Base-by-base conservation (phyloP, 164 flowering plant species). In the Cinnamomum micranthum region DNA sequence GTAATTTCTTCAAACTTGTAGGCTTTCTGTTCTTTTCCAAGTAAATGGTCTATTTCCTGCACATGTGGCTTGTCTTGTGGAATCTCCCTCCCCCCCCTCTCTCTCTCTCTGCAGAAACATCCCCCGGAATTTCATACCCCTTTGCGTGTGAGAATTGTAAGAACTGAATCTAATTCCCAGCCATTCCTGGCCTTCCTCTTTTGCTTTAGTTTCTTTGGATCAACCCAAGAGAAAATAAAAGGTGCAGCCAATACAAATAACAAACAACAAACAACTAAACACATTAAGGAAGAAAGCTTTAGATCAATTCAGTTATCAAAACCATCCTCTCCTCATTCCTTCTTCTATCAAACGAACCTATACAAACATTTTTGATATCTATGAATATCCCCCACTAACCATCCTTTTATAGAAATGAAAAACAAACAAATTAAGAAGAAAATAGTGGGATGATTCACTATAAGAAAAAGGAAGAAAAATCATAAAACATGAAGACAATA, bases 191-290 rank as follows among this genome's bases (percentile, higher is more conserved):
- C 2, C 28, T 23, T 64, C 13, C 13, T 64, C 67, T 64, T 64
- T 64, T 64, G 25, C 67, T 13, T 64, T 64, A 64, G 67, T 15
- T 64, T 64, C 28, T 64, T 64, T 64, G 67, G 24, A 64, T 64
- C 33, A 64, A 64, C 28, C 14, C 67, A 24, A n/a, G 67, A 64
- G 28, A 13, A 64, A 64, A 20, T 15, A 55, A 41, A 9, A 41
- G 47, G 11, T 14, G 23, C n/a, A 60, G 15, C 6, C n/a, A 60
- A n/a, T 5, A 20, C 67, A 64, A 64, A 64, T 9, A 20, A 23
- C 28, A 31, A 41, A 41, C 67, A 64, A 10, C 67, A 25, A 25
- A 64, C 28, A 25, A 7, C 2, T 41, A 41, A 41, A 41, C 47
- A 41, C 9, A 41, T 41, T 9, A 41, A 41, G 11, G 47, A 41